Percentiles rank a stretch among this genome's conserved stretches.
Evolutionary conservation across 352 stramenopile genomes (phyloP).

Genomic region (Thraustochytrium striatum): DNA sequence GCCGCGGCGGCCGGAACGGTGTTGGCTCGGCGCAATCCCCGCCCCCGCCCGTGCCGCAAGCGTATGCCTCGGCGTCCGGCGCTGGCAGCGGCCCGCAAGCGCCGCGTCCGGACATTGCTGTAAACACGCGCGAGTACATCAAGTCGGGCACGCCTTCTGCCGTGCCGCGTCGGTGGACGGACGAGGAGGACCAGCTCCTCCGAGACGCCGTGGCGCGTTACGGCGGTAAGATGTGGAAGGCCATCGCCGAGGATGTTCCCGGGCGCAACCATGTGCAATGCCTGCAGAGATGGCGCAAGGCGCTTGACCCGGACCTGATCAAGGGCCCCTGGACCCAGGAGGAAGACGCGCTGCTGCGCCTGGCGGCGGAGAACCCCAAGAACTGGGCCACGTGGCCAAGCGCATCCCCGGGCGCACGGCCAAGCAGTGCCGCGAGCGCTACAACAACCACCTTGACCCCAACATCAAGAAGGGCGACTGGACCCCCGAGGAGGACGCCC

Average conservation of each 20-base stretch:
- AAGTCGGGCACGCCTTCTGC: conserved; percentile 14
- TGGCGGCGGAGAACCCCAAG: conserved; percentile 57
- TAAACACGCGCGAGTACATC: conserved; percentile 32
- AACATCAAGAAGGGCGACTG: conserved; percentile 91
- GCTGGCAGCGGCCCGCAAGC: neutral
- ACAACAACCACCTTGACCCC: conserved; percentile 88
- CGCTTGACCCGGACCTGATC: conserved; percentile 75
- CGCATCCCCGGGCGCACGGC: conserved; percentile 82
- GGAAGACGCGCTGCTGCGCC: conserved; percentile 69
- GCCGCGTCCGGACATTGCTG: conserved; percentile 21
- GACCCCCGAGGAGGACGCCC: conserved; percentile 86
- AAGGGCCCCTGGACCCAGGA: conserved; percentile 81
- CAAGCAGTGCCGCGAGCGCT: conserved; percentile 90
- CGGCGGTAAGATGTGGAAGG: conserved; percentile 80
- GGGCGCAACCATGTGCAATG: conserved; percentile 78
- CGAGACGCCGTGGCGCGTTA: conserved; percentile 72
- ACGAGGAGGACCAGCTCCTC: conserved; percentile 72
- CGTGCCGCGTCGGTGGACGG: conserved; percentile 62
- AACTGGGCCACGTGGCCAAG: conserved; percentile 78
- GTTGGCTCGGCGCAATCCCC: too few relatives aligned
- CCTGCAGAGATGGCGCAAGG: conserved; percentile 79
- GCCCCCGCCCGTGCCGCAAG: neutral
- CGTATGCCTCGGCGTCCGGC: neutral
- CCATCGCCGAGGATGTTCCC: conserved; percentile 74
- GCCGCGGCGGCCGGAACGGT: too few relatives aligned